phyloP scores from a whole-genome alignment of 163 green algal species.

The Scenedesmus sp. region DNA sequence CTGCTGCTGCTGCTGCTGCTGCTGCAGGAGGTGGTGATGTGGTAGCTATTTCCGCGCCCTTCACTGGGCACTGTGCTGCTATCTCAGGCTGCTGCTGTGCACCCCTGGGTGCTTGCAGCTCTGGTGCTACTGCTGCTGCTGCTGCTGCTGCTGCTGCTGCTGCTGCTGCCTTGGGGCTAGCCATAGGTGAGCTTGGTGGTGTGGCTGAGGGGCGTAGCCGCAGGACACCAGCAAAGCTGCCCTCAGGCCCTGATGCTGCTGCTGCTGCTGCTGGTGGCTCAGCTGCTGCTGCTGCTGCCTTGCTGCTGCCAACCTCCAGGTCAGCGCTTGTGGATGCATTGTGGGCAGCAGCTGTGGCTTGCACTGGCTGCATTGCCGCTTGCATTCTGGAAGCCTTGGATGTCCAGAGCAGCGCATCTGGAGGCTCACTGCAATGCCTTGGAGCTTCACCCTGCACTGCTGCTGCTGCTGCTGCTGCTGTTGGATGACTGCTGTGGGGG shows the following conservation, averaged over 20 bases:
- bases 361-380: neutral
- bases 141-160: conserved; percentile 3
- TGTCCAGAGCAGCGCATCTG: neutral
- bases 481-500: neutral
- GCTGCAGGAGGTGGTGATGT: neutral
- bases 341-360: neutral
- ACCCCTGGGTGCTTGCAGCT: neutral
- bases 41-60: no score
- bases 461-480: no score
- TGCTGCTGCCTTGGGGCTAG: neutral
- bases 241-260: conserved; percentile 2
- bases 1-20: neutral
- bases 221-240: neutral
- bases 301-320: neutral
- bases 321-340: neutral
- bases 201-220: neutral
- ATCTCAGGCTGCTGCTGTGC: neutral
- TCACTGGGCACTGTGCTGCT: no score
- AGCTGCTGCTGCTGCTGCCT: neutral
- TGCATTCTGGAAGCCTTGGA: neutral
- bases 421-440: neutral
- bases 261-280: conserved; percentile 1
- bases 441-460: neutral
- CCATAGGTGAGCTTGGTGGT: neutral
- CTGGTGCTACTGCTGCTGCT: neutral